Evolutionary conservation across 257 asterid genomes (phyloP).

Genomic region (Nicotiana sylvestris): DNA sequence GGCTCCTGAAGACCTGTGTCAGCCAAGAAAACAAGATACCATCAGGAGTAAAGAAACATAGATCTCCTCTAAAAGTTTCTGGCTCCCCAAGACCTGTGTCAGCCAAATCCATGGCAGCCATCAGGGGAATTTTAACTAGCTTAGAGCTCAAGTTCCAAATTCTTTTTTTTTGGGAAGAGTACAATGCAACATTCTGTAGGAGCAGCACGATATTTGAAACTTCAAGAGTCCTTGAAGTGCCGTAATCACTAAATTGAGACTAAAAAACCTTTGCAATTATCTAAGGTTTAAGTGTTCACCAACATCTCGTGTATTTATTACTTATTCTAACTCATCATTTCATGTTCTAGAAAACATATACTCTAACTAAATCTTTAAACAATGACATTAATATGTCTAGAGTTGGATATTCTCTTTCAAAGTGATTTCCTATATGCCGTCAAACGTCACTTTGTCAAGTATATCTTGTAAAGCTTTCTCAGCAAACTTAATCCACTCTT

Average conservation of each 20-base stretch:
- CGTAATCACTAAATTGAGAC: neutral
- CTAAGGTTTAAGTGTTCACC: neutral
- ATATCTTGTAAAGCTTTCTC: neutral
- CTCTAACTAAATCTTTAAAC: neutral
- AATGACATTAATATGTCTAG: neutral
- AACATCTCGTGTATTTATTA: neutral
- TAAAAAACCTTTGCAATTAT: neutral
- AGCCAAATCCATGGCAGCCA: too few species aligned
- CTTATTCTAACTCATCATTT: neutral
- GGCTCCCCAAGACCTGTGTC: conserved; percentile 4
- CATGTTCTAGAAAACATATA: neutral
- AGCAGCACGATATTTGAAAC: conserved; percentile 15
- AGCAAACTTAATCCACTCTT: neutral
- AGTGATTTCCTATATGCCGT: neutral
- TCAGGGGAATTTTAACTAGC: too few species aligned
- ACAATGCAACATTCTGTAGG: conserved; percentile 18
- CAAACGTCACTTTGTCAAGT: neutral
- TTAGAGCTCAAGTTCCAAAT: too few species aligned
- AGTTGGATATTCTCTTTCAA: neutral
- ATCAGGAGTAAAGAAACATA: conserved; percentile 21
- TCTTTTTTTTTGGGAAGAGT: conserved; percentile 1
- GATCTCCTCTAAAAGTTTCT: conserved; percentile 6
- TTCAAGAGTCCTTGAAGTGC: conserved; percentile 16
- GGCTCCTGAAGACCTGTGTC: conserved; percentile 11
- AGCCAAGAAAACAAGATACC: conserved; percentile 18